Evolutionary conservation across 306 rosid genomes (phyloP).

Genomic region (Dalbergia cultrata): DNA sequence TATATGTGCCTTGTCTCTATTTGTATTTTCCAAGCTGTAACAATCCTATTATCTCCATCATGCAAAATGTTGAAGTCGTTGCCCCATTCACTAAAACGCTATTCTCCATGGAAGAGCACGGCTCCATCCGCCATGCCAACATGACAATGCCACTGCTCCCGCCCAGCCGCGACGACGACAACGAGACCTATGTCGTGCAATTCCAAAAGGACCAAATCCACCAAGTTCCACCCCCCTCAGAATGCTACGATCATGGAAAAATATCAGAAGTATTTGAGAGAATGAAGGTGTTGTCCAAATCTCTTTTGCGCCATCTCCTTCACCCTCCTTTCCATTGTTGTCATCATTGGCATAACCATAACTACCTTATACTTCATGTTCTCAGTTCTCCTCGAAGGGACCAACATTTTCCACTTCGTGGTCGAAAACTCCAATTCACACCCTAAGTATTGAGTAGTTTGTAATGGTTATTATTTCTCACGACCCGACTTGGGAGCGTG

Average conservation of each 20-base stretch:
- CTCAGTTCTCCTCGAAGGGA: slow-evolving; percentile 14
- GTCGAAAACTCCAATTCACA: slow-evolving; percentile 5
- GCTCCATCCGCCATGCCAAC: background rate
- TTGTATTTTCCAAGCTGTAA: background rate
- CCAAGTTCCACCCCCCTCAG: too few species aligned
- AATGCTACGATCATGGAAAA: too few species aligned
- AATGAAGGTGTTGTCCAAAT: background rate
- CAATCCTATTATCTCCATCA: background rate
- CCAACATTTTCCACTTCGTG: slow-evolving; percentile 42
- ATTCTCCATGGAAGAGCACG: slow-evolving; percentile 55
- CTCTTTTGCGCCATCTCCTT: background rate
- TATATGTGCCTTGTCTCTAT: background rate
- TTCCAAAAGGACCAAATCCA: too few species aligned
- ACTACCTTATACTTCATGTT: slow-evolving; percentile 10
- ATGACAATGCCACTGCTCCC: background rate
- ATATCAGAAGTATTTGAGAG: too few species aligned
- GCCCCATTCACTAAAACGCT: slow-evolving; percentile 26
- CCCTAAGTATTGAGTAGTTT: too few species aligned
- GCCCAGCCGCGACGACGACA: background rate
- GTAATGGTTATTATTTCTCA: too few species aligned
- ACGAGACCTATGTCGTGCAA: too few species aligned
- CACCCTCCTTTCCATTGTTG: background rate
- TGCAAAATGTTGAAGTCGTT: background rate
- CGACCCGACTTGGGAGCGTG: too few species aligned
- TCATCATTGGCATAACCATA: slow-evolving; percentile 5